Evolutionary conservation across 345 rosid genomes (phyloP).

Genomic region (Citrus sinensis): DNA sequence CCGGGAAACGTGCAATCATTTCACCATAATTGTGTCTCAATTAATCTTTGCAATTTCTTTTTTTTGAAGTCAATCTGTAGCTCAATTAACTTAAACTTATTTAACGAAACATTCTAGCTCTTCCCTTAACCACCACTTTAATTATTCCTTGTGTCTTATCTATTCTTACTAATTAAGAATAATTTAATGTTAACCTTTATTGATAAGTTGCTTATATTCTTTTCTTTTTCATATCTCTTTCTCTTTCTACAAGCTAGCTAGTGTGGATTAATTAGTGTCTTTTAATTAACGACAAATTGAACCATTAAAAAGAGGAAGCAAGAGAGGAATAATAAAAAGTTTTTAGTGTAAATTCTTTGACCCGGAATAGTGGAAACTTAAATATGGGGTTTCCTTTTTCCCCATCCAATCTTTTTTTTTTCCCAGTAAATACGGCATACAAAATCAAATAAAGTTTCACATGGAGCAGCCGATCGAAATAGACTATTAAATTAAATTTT

Average conservation of each 20-base stretch:
- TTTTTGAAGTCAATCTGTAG: neutral
- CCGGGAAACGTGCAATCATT: no score
- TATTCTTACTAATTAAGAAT: neutral
- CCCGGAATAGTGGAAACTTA: neutral
- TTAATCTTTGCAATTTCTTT: neutral
- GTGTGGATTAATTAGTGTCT: neutral
- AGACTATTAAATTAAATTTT: neutral
- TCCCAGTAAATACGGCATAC: neutral
- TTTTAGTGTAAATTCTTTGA: neutral
- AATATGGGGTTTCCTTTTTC: neutral
- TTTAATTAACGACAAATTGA: neutral
- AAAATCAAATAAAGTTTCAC: constrained; percentile 6
- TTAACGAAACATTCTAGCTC: neutral
- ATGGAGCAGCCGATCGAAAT: neutral
- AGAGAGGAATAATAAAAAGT: neutral
- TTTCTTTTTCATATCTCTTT: neutral
- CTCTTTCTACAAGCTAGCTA: neutral
- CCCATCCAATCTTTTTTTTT: neutral
- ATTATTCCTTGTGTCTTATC: constrained; percentile 12
- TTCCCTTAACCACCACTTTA: constrained; percentile 13
- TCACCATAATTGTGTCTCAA: neutral
- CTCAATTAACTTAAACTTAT: neutral
- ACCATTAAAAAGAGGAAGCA: neutral
- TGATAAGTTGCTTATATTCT: neutral
- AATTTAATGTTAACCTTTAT: neutral